These are phyloP conservation scores for Clathrus columnatus DNA, from an alignment of 768 basidiomycete genomes.

Conservation along the genomic window DNA sequence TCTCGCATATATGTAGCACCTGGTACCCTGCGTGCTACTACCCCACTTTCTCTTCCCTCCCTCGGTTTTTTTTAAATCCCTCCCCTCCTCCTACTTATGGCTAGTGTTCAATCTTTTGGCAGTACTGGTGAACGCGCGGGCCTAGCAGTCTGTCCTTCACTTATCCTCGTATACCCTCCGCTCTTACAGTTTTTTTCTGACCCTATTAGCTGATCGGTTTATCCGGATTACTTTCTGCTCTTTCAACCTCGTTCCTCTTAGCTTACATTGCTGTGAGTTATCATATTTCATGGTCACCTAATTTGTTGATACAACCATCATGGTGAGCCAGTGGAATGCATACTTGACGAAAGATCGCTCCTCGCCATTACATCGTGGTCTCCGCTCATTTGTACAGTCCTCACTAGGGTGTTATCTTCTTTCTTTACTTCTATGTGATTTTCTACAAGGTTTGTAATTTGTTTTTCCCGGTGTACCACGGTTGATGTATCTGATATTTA, in stretches of 20 bases:
- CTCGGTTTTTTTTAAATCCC: background rate
- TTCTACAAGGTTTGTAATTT: conserved; percentile 5
- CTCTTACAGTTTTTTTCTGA: background rate
- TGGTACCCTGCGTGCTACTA: background rate
- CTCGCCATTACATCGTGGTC: conserved; percentile 1
- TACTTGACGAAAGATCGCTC: background rate
- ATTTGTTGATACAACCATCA: too few species aligned
- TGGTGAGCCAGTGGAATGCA: conserved; percentile 11
- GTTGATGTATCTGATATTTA: background rate
- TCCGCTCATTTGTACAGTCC: conserved; percentile 6
- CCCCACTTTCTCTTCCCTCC: background rate
- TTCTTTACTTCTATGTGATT: conserved; percentile 7
- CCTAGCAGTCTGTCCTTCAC: background rate
- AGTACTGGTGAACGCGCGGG: background rate
- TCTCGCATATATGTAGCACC: too few species aligned
- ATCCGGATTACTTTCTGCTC: background rate
- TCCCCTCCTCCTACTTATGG: background rate
- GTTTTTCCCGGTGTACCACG: background rate
- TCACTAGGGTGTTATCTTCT: conserved; percentile 7
- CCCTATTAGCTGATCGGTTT: background rate
- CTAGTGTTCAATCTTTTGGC: background rate
- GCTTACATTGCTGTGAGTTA: background rate
- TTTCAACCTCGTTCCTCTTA: background rate
- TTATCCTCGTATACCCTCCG: background rate
- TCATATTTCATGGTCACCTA: background rate